Evolutionary conservation across 2,329 filamentous ascomycete genomes (phyloP).

Genomic region (Ophiostoma australiae): DNA sequence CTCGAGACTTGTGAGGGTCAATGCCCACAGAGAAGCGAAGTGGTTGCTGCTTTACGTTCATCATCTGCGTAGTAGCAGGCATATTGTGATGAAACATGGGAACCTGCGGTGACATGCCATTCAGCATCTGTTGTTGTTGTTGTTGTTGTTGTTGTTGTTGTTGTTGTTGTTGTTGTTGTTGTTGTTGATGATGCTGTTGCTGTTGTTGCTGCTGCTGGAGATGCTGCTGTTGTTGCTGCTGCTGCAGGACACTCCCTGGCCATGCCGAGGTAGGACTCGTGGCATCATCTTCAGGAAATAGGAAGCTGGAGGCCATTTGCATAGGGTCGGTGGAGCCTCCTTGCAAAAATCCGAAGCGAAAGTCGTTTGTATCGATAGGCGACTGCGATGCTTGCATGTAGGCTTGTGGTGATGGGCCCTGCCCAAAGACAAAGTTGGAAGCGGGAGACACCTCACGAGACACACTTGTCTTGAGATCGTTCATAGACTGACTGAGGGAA

Average conservation of each 20-base stretch:
- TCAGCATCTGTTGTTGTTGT: slow-evolving; percentile 21
- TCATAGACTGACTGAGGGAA: slow-evolving; percentile 48
- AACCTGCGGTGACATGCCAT: slow-evolving; percentile 16
- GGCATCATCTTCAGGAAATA: slow-evolving; percentile 25
- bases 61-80: background rate
- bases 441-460: slow-evolving; percentile 54
- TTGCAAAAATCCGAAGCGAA: slow-evolving; percentile 29
- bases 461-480: slow-evolving; percentile 42
- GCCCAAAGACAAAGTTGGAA: slow-evolving; percentile 48
- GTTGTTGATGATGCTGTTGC: slow-evolving; percentile 21
- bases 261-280: slow-evolving; percentile 23
- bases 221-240: slow-evolving; percentile 20
- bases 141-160: slow-evolving; percentile 4
- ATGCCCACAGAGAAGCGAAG: slow-evolving; percentile 45
- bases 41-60: slow-evolving; percentile 17
- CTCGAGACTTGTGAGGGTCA: slow-evolving; percentile 76
- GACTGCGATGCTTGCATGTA: slow-evolving; percentile 47
- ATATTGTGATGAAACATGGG: slow-evolving; percentile 23
- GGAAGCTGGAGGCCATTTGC: slow-evolving; percentile 19
- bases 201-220: slow-evolving; percentile 16
- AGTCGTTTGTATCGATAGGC: slow-evolving; percentile 40
- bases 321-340: slow-evolving; percentile 18
- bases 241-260: slow-evolving; percentile 21
- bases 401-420: slow-evolving; percentile 48
- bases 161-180: slow-evolving; percentile 14